phyloP scores from a whole-genome alignment of 73 alveolate genomes.

The Blepharisma stoltei region DNA sequence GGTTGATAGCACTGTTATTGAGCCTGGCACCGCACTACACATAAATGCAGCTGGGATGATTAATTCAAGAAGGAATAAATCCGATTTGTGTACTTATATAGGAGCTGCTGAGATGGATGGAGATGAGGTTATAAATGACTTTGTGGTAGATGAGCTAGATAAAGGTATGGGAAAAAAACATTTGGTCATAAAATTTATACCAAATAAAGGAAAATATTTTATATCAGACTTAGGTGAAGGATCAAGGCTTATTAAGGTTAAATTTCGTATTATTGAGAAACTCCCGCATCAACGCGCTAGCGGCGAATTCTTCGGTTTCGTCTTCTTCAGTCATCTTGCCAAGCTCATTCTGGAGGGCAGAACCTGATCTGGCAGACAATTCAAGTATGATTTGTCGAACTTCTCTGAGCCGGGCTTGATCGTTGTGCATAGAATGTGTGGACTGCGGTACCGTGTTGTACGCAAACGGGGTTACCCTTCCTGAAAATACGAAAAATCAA shows the following conservation, averaged over 20 bases:
- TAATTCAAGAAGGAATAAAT: constrained; percentile 37
- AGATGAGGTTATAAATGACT: constrained; percentile 28
- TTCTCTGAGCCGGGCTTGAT: too few species aligned
- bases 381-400: too few species aligned
- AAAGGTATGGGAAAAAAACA: constrained; percentile 69
- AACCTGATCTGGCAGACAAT: too few species aligned
- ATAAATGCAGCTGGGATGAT: constrained; percentile 55
- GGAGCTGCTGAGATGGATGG: constrained; percentile 31
- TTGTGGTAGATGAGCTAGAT: constrained; percentile 42
- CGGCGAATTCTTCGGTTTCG: too few species aligned
- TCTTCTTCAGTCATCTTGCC: too few species aligned
- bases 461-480: too few species aligned
- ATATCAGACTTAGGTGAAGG: constrained; percentile 74
- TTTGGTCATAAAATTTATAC: constrained; percentile 45
- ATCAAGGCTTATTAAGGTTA: constrained; percentile 61
- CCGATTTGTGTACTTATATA: constrained; percentile 38
- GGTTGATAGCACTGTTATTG: constrained; percentile 41
- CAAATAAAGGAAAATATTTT: constrained; percentile 41
- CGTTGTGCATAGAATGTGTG: too few species aligned
- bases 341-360: too few species aligned
- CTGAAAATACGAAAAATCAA: too few species aligned
- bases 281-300: too few species aligned
- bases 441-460: too few species aligned
- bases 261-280: too few species aligned
- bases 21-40: constrained; percentile 26